Evolutionary conservation across 2,329 filamentous ascomycete genomes (phyloP).

Genomic region (Alternaria burnsii): DNA sequence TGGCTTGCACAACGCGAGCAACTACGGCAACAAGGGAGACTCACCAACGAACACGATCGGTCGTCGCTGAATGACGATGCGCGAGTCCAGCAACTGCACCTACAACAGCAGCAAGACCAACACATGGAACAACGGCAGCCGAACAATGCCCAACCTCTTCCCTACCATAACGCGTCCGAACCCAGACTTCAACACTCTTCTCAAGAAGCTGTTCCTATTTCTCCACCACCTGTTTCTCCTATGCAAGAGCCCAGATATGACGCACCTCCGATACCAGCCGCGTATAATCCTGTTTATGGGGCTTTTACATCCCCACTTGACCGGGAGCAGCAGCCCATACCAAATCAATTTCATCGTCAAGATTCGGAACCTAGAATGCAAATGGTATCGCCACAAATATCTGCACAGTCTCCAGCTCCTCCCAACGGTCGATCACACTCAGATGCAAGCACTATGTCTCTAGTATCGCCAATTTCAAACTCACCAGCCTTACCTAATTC

Average conservation of each 20-base stretch:
- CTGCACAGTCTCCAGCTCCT: conserved; percentile 38
- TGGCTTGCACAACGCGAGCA: conserved; percentile 16
- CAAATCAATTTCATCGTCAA: conserved; percentile 29
- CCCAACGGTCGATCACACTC: conserved; percentile 37
- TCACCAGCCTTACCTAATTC: conserved; percentile 27
- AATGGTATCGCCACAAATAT: conserved; percentile 44
- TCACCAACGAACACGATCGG: neutral
- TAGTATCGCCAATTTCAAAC: conserved; percentile 43
- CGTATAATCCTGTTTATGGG: conserved; percentile 45
- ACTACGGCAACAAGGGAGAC: conserved; percentile 12
- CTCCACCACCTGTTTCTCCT: conserved; percentile 34
- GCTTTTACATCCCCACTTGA: conserved; percentile 40
- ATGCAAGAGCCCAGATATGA: conserved; percentile 44
- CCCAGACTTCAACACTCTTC: conserved; percentile 20
- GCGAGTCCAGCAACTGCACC: conserved; percentile 23
- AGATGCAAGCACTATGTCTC: conserved; percentile 38
- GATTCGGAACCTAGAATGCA: conserved; percentile 44
- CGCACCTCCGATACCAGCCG: conserved; percentile 47
- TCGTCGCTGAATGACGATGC: conserved; percentile 14
- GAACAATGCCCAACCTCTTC: conserved; percentile 16
- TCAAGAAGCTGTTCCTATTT: conserved; percentile 17
- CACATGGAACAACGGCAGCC: conserved; percentile 16
- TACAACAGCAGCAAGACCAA: conserved; percentile 17
- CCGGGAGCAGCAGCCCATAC: conserved; percentile 23
- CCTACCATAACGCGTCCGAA: conserved; percentile 33